Evolutionary conservation across 202 grass and related monocot genomes (phyloP).

Genomic region (Bolboschoenoplectus hybrid): DNA sequence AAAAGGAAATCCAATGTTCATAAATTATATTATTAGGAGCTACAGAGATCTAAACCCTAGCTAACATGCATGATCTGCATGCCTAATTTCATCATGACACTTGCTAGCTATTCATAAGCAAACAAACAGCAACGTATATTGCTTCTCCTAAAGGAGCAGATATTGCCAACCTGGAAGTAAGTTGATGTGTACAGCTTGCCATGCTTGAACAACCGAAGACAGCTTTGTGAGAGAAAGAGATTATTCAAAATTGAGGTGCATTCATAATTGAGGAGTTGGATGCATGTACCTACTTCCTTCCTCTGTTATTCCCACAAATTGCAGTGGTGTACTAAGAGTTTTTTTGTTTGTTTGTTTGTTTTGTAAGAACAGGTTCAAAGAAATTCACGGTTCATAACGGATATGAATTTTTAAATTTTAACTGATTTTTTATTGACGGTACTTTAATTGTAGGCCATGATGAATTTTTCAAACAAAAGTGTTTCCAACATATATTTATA

Average conservation of each 20-base stretch:
- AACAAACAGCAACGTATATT: neutral
- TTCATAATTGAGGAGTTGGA: no score
- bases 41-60: neutral
- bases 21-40: neutral
- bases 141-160: conserved; percentile 9
- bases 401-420: no score
- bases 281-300: no score
- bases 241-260: neutral
- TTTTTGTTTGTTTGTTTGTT: no score
- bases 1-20: neutral
- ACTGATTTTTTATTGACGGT: no score
- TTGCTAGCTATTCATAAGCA: neutral
- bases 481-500: no score
- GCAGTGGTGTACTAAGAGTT: no score
- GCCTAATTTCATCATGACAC: conserved; percentile 2
- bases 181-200: neutral
- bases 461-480: no score
- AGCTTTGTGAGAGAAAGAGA: neutral
- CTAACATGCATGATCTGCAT: neutral
- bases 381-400: no score
- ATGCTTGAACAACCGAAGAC: conserved; percentile 15
- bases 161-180: neutral
- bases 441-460: no score
- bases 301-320: no score
- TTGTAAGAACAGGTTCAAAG: no score